Conservation (phyloP, 768 basidiomycete genomes). For the Aureoboletus auriporus region DNA sequence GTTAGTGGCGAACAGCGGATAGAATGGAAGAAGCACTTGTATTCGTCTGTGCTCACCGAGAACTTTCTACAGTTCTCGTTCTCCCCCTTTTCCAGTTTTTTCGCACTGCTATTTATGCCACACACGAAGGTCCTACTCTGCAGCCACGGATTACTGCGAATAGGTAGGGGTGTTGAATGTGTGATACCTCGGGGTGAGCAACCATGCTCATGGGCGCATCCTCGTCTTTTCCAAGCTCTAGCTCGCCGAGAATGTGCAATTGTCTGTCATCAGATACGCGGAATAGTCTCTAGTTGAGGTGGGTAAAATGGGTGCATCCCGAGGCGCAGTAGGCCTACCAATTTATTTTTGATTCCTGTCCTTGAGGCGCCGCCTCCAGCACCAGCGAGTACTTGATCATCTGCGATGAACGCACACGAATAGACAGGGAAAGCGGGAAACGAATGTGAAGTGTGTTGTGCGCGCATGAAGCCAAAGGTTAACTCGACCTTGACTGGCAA, state of each 20-base stretch:
- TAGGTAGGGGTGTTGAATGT: background rate
- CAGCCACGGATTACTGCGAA: background rate
- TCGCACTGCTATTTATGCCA: constrained; percentile 79
- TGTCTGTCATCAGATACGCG: constrained; percentile 49
- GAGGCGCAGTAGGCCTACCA: constrained; percentile 42
- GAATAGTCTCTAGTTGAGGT: constrained; percentile 58
- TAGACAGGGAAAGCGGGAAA: constrained; percentile 86
- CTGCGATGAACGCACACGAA: constrained; percentile 73
- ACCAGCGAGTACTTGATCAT: constrained; percentile 72
- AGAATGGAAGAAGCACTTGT: constrained; percentile 44
- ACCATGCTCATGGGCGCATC: constrained; percentile 98
- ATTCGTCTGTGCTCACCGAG: constrained; percentile 39
- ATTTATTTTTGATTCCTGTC: constrained; percentile 91
- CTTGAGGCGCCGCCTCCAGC: constrained; percentile 87
- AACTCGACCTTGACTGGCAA: no score
- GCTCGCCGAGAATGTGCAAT: constrained; percentile 59
- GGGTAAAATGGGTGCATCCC: constrained; percentile 3
- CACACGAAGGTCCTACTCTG: constrained; percentile 62
- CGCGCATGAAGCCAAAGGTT: constrained; percentile 51
- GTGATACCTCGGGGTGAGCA: constrained; percentile 52
- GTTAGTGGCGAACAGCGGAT: constrained; percentile 9
- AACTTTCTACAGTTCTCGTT: constrained; percentile 89
- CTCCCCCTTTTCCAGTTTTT: constrained; percentile 55
- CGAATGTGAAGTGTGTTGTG: constrained; percentile 73
- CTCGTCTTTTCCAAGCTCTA: constrained; percentile 74